phyloP scores from a whole-genome alignment of 805 yeast genomes.

The Candida parachauliodes region DNA sequence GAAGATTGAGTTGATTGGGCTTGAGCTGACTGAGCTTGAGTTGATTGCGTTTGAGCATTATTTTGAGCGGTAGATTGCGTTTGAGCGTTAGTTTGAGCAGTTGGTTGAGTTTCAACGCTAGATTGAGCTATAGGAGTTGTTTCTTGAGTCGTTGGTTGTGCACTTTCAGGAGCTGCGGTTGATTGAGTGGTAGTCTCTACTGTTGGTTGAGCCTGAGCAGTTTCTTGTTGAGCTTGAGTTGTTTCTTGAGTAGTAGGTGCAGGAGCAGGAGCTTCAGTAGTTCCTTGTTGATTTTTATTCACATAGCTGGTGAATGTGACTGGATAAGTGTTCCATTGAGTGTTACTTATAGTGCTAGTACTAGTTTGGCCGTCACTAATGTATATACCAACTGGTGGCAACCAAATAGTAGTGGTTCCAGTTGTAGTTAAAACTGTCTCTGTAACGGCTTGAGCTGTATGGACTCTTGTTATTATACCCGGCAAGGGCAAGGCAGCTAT shows the following conservation, averaged over 20 bases:
- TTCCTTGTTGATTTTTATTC: slow-evolving; percentile 14
- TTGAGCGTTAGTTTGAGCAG: slow-evolving; percentile 7
- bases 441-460: slow-evolving; percentile 55
- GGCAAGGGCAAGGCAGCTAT: slow-evolving; percentile 35
- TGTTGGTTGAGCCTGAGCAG: not conserved
- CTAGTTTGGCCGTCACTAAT: slow-evolving; percentile 48
- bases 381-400: slow-evolving; percentile 51
- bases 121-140: not conserved
- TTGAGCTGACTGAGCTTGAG: slow-evolving; percentile 6
- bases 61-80: not conserved
- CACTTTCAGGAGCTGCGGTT: slow-evolving; percentile 8
- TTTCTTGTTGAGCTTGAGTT: slow-evolving; percentile 1
- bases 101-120: slow-evolving; percentile 6
- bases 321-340: slow-evolving; percentile 31
- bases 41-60: not conserved
- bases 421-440: slow-evolving; percentile 39
- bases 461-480: slow-evolving; percentile 47
- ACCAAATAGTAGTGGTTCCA: slow-evolving; percentile 45
- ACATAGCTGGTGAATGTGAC: slow-evolving; percentile 24
- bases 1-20: slow-evolving; percentile 8
- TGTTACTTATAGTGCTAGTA: slow-evolving; percentile 41
- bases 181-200: slow-evolving; percentile 2
- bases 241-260: slow-evolving; percentile 21
- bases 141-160: slow-evolving; percentile 7
- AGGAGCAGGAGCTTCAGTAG: slow-evolving; percentile 16